Evolutionary conservation across 139 green algal species (phyloP).

Genomic region (Tetradesmus lagerheimii): DNA sequence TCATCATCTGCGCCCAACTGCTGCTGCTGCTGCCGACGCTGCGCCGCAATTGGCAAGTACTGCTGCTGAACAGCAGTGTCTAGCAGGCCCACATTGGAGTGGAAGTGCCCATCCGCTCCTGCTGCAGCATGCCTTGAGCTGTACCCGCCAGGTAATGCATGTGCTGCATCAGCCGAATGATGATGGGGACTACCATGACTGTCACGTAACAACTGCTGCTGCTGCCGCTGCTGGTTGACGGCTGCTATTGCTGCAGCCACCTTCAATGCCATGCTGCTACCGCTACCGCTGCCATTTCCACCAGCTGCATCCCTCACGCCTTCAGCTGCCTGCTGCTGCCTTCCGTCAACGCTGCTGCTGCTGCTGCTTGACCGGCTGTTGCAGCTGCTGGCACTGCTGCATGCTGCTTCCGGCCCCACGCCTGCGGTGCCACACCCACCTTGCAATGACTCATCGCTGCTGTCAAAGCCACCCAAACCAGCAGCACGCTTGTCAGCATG

Average conservation of each 20-base stretch:
- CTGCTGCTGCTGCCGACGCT: neutral
- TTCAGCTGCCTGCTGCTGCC: neutral
- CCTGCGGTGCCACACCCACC: neutral
- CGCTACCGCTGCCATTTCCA: neutral
- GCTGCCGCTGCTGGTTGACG: neutral
- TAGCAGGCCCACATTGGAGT: neutral
- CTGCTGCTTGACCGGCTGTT: constrained; percentile 11
- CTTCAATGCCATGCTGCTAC: neutral
- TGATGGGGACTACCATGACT: neutral
- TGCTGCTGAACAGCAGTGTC: neutral
- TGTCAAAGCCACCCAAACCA: neutral
- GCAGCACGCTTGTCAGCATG: neutral
- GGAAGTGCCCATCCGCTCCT: neutral
- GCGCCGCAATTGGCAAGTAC: neutral
- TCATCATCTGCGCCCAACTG: neutral
- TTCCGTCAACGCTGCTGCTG: neutral
- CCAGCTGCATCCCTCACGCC: neutral
- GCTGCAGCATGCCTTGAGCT: neutral
- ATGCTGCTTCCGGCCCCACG: no score
- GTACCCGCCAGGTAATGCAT: neutral
- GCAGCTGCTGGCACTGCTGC: neutral
- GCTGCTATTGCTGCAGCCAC: neutral
- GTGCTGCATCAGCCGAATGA: neutral
- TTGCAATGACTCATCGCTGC: neutral
- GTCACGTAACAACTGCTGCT: neutral